A percentile compares a stretch with the other conserved stretches of the same genome.
Conservation (phyloP, 2,329 filamentous ascomycete genomes). For the Pyrenophora teres region DNA sequence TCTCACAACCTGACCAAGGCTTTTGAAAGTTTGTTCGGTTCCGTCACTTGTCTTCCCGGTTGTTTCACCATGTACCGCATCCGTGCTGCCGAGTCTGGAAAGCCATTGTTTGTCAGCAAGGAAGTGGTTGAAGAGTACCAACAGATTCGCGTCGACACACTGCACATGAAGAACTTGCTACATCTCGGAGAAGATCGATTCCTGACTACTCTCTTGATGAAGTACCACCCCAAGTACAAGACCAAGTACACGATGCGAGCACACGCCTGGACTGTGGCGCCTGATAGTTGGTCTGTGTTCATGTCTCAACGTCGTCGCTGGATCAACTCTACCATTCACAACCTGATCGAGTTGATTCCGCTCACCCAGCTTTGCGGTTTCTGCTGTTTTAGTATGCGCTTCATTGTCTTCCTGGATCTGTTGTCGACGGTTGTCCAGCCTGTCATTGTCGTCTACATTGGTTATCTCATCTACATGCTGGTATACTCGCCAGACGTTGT, state of each 20-base stretch:
- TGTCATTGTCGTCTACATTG: constrained; percentile 86
- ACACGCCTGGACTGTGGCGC: constrained; percentile 95
- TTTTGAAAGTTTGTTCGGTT: constrained; percentile 95
- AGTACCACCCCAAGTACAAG: constrained; percentile 92
- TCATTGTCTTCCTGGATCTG: constrained; percentile 93
- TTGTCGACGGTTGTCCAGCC: constrained; percentile 91
- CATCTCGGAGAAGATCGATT: constrained; percentile 98
- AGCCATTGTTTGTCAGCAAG: constrained; percentile 92
- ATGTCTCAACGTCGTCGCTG: constrained; percentile 97
- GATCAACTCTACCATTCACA: constrained; percentile 99
- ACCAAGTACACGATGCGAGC: constrained; percentile 95
- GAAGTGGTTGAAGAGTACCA: constrained; percentile 88
- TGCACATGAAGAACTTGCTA: constrained; percentile 98
- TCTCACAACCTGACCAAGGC: constrained; percentile 97
- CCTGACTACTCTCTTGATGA: constrained; percentile 89
- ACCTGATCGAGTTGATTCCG: constrained; percentile 92
- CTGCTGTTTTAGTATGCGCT: constrained; percentile 99
- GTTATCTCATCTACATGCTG: constrained; percentile 82
- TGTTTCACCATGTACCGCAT: constrained; percentile 99
- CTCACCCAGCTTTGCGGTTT: constrained; percentile 95
- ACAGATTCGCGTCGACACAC: constrained; percentile 92
- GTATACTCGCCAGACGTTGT: constrained; percentile 65
- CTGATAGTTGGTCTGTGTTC: constrained; percentile 92
- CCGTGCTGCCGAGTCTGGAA: constrained; percentile 89
- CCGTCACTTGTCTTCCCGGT: constrained; percentile 94